Conservation (phyloP, 345 rosid species). For the Aethionema arabicum region DNA sequence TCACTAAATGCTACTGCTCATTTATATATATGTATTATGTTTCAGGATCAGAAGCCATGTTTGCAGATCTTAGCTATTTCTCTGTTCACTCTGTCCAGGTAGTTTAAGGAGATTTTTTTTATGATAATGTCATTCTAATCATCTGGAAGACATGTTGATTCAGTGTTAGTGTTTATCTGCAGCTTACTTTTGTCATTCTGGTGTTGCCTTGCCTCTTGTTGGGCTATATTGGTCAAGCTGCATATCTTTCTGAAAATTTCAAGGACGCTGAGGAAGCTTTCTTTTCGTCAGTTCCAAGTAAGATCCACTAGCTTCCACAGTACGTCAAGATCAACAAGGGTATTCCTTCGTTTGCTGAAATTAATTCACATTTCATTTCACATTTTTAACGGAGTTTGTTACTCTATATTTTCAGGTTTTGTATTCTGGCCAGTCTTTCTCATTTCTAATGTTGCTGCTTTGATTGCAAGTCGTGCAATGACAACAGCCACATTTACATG, state of each 20-base stretch:
- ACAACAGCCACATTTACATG: constrained; percentile 97
- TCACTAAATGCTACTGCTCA: constrained; percentile 14
- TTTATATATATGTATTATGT: constrained; percentile 28
- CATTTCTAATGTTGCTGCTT: constrained; percentile 84
- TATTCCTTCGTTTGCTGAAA: constrained; percentile 33
- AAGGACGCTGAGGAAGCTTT: constrained; percentile 60
- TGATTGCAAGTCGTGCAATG: constrained; percentile 97
- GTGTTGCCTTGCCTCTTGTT: constrained; percentile 94
- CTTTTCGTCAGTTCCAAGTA: constrained; percentile 91
- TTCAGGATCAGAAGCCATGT: constrained; percentile 99
- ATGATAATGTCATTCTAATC: constrained; percentile 24
- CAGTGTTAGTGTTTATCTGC: constrained; percentile 57
- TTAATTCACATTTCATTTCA: constrained; percentile 16
- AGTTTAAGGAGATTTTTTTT: constrained; percentile 33
- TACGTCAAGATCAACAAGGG: constrained; percentile 36
- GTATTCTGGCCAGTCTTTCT: constrained; percentile 82
- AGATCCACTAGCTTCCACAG: constrained; percentile 40
- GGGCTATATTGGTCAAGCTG: constrained; percentile 99
- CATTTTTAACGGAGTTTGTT: constrained; percentile 19
- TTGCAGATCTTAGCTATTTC: constrained; percentile 98
- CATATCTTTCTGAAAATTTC: constrained; percentile 70
- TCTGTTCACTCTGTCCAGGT: constrained; percentile 97
- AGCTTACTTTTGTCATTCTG: constrained; percentile 95
- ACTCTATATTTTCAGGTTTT: constrained; percentile 50
- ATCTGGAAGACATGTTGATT: constrained; percentile 34